Evolutionary conservation across 2,329 filamentous ascomycete genomes (phyloP).

Genomic region (Scedosporium minutisporum): DNA sequence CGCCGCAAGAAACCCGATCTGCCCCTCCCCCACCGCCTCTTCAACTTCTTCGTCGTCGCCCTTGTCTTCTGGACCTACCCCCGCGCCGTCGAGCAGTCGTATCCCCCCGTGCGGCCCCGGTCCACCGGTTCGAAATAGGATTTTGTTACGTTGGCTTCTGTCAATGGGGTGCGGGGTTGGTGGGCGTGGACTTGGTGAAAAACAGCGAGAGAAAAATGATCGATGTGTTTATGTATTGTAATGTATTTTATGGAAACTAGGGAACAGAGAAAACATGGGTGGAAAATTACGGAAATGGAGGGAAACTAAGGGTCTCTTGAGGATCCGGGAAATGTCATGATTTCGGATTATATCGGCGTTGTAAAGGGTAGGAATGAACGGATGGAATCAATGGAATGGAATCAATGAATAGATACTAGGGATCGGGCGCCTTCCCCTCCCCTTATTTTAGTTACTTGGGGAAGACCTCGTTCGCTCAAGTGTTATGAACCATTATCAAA

Average conservation of each 20-base stretch:
- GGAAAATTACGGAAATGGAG: neutral
- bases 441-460: neutral
- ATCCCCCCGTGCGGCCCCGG: neutral
- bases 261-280: neutral
- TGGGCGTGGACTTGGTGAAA: neutral
- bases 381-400: neutral
- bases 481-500: too few species aligned
- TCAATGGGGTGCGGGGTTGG: neutral
- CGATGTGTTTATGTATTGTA: neutral
- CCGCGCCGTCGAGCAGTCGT: constrained; percentile 24
- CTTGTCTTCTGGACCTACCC: constrained; percentile 34
- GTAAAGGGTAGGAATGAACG: neutral
- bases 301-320: neutral
- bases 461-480: too few species aligned
- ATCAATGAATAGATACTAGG: neutral
- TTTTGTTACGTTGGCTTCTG: neutral
- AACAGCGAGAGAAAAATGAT: neutral
- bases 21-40: constrained; percentile 13
- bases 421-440: neutral
- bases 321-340: neutral
- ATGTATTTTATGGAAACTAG: neutral
- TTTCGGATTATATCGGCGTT: neutral
- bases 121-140: neutral
- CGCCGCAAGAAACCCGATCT: constrained; percentile 22
- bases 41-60: constrained; percentile 19